Base-by-base conservation (phyloP, 2,329 filamentous ascomycete species). In the Penicillium sp. region DNA sequence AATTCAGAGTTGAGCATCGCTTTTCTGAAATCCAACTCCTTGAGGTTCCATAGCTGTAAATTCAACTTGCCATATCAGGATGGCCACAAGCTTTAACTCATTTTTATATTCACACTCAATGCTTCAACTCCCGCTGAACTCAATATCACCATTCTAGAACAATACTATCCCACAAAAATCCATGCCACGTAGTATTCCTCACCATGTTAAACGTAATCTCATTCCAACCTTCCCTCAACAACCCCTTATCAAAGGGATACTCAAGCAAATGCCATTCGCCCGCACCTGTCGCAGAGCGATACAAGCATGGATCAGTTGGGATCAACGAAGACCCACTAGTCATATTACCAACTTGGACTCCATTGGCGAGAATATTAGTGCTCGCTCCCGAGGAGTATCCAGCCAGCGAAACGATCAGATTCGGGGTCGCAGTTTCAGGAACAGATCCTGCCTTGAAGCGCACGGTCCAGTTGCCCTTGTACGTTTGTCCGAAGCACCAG, bases 401-500 rank as follows among this genome's bases (percentile, higher is more conserved):
- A 0, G 80, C 81, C 11, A 82, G 70, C 6, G 78, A 81, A 2
- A 81, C 74, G 3, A 76, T 79, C 28, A 82, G 67, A 33, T 76
- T 73, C 0, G 78, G 76, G 1, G 71, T 70, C 19, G 37, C 56
- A 4, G 37, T 7, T 67, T 69, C n/a, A 42, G 38, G 1, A 11
- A 28, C 19, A 52, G 46, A 14, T 6, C n/a, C 3, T 1, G 55
- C 45, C 35, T 62, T 43, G 55, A 79, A 79, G 8, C 68, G 59
- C 25, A 79, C 70, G 7, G 71, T 72, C 75, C 76, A 78, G 38
- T 73, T 78, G 0, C 76, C 77, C 16, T 67, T 58, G 33, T 71
- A 69, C 4, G 78, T 79, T 61, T 83, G 81, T 0, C 76, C 81
- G 57, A 82, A 84, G 61, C 78, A 84, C 82, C 82, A 84, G 58